phyloP scores from a whole-genome alignment of 805 yeast species.

The Hanseniaspora jakobsenii region DNA sequence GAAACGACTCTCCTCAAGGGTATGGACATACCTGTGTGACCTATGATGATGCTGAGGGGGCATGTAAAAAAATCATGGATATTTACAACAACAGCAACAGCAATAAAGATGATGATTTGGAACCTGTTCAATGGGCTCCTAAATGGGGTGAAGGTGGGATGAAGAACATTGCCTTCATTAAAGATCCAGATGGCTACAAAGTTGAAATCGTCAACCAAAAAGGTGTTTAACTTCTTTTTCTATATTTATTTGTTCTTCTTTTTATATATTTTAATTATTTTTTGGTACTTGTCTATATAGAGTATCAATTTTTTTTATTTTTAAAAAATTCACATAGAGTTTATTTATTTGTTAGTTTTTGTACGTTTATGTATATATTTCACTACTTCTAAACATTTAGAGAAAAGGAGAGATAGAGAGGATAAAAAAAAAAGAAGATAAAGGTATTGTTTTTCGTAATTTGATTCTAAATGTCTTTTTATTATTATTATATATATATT shows the following conservation, averaged over 20 bases:
- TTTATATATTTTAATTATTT: slow-evolving; percentile 6
- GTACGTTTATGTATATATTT: too few species aligned
- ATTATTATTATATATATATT: too few species aligned
- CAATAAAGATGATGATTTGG: too few species aligned
- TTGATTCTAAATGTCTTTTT: too few species aligned
- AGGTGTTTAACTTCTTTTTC: neutral
- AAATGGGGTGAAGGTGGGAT: slow-evolving; percentile 45
- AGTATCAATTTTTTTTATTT: too few species aligned
- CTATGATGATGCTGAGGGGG: slow-evolving; percentile 40
- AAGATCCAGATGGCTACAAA: slow-evolving; percentile 85
- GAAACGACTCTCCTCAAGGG: slow-evolving; percentile 69
- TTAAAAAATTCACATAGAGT: too few species aligned
- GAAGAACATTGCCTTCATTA: slow-evolving; percentile 56
- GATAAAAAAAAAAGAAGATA: too few species aligned
- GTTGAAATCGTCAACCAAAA: slow-evolving; percentile 46
- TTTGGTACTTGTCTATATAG: too few species aligned
- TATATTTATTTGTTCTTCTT: neutral
- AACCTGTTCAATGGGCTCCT: slow-evolving; percentile 52
- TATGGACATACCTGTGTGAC: slow-evolving; percentile 78
- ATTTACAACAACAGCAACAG: slow-evolving; percentile 36
- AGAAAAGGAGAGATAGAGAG: too few species aligned
- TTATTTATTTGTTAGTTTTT: too few species aligned
- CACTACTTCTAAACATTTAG: too few species aligned
- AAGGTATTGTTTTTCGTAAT: too few species aligned
- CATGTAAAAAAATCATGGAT: slow-evolving; percentile 38